These are phyloP conservation scores for Bolboschoenus planiculmis DNA, from an alignment of 176 grass and related monocot genomes.

Conservation along the genomic window DNA sequence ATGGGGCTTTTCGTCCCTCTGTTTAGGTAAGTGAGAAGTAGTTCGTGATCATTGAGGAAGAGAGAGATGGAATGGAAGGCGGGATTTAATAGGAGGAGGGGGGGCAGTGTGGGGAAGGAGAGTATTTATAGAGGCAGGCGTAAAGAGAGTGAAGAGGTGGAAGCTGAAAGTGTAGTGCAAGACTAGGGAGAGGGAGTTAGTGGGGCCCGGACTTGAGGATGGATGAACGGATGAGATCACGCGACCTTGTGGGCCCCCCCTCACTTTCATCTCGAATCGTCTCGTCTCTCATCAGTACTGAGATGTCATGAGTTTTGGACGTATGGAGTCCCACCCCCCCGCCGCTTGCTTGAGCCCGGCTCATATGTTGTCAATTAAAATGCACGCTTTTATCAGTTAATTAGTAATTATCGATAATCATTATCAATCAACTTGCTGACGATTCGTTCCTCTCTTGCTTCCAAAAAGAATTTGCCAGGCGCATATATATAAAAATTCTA, in stretches of 20 bases:
- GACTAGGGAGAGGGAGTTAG: neutral
- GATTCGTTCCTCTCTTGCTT: neutral
- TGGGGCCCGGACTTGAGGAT: neutral
- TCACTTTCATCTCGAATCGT: neutral
- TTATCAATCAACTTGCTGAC: neutral
- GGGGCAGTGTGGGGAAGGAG: neutral
- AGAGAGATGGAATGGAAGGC: neutral
- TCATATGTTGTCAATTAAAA: neutral
- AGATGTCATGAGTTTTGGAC: slow-evolving; percentile 12
- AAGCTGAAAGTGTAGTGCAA: neutral
- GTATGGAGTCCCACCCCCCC: neutral
- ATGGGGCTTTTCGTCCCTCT: slow-evolving; percentile 14
- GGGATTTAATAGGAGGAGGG: neutral
- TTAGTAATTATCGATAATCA: neutral
- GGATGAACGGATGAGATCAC: slow-evolving; percentile 17
- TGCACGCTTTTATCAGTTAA: neutral
- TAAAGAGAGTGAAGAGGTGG: neutral
- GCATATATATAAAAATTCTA: neutral
- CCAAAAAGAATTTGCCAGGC: neutral
- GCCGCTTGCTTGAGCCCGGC: neutral
- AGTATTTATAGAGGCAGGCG: slow-evolving; percentile 4
- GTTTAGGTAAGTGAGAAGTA: slow-evolving; percentile 26
- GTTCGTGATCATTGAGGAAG: slow-evolving; percentile 18
- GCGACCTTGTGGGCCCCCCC: neutral
- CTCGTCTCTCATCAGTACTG: neutral